Percentiles rank a stretch among this genome's conserved stretches.
phyloP scores from a whole-genome alignment of 2,329 filamentous ascomycete species.

The Paecilomyces dactylethromorphus region DNA sequence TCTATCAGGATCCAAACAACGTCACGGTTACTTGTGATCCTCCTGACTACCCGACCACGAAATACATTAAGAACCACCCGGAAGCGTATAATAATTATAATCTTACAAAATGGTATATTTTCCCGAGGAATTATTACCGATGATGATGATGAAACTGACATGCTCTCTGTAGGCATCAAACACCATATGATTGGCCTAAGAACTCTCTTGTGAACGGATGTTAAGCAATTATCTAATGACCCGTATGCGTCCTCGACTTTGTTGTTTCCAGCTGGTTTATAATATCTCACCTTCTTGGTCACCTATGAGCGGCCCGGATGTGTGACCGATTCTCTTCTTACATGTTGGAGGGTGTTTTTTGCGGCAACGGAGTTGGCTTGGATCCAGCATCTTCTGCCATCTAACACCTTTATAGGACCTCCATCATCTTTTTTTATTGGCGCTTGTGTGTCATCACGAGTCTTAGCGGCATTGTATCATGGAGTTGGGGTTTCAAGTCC shows the following conservation, averaged over 20 bases:
- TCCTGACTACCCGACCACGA: slow-evolving; percentile 58
- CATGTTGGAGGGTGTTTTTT: not conserved
- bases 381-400: not conserved
- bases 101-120: slow-evolving; percentile 53
- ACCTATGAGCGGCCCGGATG: slow-evolving; percentile 43
- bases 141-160: slow-evolving; percentile 16
- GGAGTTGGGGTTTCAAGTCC: not conserved
- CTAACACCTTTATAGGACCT: not conserved
- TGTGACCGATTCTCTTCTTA: not conserved
- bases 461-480: not conserved
- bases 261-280: not conserved
- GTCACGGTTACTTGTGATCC: slow-evolving; percentile 62
- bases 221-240: not conserved
- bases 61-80: slow-evolving; percentile 58
- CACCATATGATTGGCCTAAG: slow-evolving; percentile 15
- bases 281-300: not conserved
- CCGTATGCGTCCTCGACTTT: not conserved
- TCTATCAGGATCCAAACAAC: slow-evolving; percentile 58
- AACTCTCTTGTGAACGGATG: slow-evolving; percentile 17
- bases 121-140: not conserved
- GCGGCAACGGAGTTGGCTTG: not conserved
- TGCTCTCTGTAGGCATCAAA: slow-evolving; percentile 18
- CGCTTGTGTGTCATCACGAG: not conserved
- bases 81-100: slow-evolving; percentile 59
- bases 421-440: not conserved